These are phyloP conservation scores for Pseudogymnoascus sp. DNA, from an alignment of 2,329 filamentous ascomycete genomes.

Conservation along the genomic window DNA sequence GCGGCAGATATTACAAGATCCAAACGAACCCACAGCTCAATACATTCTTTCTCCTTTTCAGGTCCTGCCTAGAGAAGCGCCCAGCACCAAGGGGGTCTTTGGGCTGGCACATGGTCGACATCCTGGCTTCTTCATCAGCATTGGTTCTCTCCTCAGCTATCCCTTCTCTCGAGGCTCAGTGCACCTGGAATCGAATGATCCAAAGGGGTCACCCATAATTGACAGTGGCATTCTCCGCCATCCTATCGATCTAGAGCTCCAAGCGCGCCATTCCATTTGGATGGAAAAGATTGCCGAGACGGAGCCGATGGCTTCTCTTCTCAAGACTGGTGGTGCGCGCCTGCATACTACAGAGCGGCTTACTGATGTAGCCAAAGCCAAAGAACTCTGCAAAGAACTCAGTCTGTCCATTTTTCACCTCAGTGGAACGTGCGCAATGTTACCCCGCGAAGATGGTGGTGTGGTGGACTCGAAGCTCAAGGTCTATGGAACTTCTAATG, in stretches of 20 bases:
- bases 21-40: conserved; percentile 13
- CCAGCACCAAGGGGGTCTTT: conserved; percentile 12
- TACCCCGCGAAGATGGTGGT: conserved; percentile 19
- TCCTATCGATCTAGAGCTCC: conserved; percentile 35
- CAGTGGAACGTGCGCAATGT: conserved; percentile 21
- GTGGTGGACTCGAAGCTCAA: conserved; percentile 10
- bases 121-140: conserved; percentile 21
- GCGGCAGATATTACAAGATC: conserved; percentile 11
- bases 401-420: conserved; percentile 17
- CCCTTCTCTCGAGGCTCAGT: conserved; percentile 35
- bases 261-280: conserved; percentile 30
- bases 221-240: conserved; percentile 37
- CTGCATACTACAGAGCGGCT: not conserved
- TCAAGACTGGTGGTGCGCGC: conserved; percentile 20
- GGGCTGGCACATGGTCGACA: conserved; percentile 11
- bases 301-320: conserved; percentile 24
- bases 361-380: conserved; percentile 10
- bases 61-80: conserved; percentile 13
- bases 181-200: conserved; percentile 33
- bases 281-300: conserved; percentile 28
- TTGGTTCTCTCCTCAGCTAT: conserved; percentile 29
- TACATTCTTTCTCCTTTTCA: conserved; percentile 16
- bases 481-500: conserved; percentile 8
- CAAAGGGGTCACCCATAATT: conserved; percentile 30
- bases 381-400: conserved; percentile 11